Evolutionary conservation across 1,139 yeast species (phyloP), one percentile per base, ranked within the genome.

Genomic region (Candida tetrigidarum): DNA sequence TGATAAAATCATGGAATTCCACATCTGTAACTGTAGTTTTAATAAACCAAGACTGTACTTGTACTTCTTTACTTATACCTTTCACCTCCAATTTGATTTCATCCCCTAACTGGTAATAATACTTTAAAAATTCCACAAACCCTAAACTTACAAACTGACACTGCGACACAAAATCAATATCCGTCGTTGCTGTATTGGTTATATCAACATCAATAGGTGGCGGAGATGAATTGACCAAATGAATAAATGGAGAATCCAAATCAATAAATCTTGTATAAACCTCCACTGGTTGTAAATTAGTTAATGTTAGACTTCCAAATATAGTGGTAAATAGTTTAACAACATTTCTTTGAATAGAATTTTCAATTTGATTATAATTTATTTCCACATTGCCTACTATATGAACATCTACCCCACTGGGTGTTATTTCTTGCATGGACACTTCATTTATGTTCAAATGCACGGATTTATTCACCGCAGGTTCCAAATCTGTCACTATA

Each of bases 81-180:
- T 52, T 57, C 9, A 65, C 49, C n/a, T 58, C 58, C 15, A 65
- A 42, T 3, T 46, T 46, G 5, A 60, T 45, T 3, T 50, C 50
- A 7, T 54, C 50, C 18, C 49, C 46, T 10, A 57, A 40, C 9
- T 46, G 50, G 32, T 56, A 50, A 22, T 60, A 46, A n/a, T 50
- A 50, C 28, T 54, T 52, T 8, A 56, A 53, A 37, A 64, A 55
- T 28, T 55, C 51, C 8, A 56, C 51, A 12, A 64, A 51, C 20
- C 60, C 59, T 4, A 53, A 53, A 22, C 60, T 49, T 7, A 56
- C 51, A 26, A 67, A 51, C 10, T 49, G 45, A 22, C 66, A 54
- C n/a, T 57, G 54, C 14, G 63, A 55, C 9, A 57, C 49, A 30
- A 67, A 56, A 43, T 66, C 68, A 29, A 69, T 47, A n/a, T 56